phyloP scores from a whole-genome alignment of 495 filamentous ascomycete species.

The Neurospora sp. region DNA sequence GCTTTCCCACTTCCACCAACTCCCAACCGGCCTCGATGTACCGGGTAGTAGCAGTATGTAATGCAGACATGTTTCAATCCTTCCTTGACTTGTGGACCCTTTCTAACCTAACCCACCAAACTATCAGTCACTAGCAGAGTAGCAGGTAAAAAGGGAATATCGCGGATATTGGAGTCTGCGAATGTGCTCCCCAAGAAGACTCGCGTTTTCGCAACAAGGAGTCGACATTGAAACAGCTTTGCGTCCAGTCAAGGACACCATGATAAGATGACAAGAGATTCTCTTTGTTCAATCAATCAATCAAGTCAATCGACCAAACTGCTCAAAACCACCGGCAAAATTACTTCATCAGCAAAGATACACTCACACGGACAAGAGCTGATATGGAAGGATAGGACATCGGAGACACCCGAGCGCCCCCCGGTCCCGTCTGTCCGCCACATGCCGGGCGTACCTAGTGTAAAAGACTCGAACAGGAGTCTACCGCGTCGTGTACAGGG shows the following conservation, averaged over 20 bases:
- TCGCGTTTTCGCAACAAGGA: neutral
- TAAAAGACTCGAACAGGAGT: neutral
- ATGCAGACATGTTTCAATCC: neutral
- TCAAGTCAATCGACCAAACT: neutral
- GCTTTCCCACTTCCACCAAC: too few species aligned
- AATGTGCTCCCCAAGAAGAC: neutral
- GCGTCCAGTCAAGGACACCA: neutral
- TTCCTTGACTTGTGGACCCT: neutral
- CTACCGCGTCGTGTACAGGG: neutral
- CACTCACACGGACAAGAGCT: neutral
- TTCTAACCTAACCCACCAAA: neutral
- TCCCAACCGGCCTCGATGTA: neutral
- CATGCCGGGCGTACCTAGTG: neutral
- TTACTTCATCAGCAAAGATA: neutral
- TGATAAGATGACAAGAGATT: neutral
- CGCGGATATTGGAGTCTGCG: neutral
- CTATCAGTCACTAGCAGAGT: neutral
- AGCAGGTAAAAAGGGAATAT: neutral
- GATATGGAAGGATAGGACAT: neutral
- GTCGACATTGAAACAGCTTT: neutral
- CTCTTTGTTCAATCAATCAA: neutral
- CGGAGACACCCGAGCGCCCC: neutral
- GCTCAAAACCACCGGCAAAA: too few species aligned
- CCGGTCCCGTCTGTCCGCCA: neutral
- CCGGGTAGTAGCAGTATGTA: neutral